Evolutionary conservation across 176 grass and related monocot genomes (phyloP).

Genomic region (Oryza glumipatula): DNA sequence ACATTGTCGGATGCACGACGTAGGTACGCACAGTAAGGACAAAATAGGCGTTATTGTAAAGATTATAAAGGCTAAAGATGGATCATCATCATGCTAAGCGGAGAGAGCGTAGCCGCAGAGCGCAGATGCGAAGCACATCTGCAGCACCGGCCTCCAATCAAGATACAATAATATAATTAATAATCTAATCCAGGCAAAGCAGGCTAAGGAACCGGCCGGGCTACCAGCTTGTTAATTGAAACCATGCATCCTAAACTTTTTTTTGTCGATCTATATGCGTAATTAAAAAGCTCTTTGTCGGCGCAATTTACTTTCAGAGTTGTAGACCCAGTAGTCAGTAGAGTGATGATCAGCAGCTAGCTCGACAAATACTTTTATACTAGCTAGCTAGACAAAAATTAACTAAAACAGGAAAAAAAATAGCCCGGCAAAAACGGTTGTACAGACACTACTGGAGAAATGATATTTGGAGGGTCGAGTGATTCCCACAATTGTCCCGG

Average conservation of each 20-base stretch:
- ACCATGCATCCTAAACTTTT: slow-evolving; percentile 21
- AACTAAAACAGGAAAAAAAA: background rate
- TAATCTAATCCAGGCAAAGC: slow-evolving; percentile 34
- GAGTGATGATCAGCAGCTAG: background rate
- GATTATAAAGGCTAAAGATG: slow-evolving; percentile 39
- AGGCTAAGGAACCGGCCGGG: slow-evolving; percentile 32
- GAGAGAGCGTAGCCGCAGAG: slow-evolving; percentile 23
- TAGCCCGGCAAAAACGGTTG: too few relatives aligned
- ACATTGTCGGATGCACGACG: background rate
- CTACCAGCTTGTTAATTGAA: slow-evolving; percentile 4
- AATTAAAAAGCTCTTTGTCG: background rate
- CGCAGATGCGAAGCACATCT: slow-evolving; percentile 53
- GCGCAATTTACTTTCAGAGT: background rate
- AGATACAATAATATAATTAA: background rate
- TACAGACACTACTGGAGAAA: too few relatives aligned
- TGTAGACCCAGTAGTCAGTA: background rate
- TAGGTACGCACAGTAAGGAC: slow-evolving; percentile 27
- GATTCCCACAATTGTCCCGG: too few relatives aligned
- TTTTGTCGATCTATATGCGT: slow-evolving; percentile 18
- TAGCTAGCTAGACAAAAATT: background rate
- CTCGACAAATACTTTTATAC: background rate
- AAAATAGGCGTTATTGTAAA: slow-evolving; percentile 66
- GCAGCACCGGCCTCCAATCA: slow-evolving; percentile 10
- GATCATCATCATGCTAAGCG: background rate
- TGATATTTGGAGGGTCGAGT: too few relatives aligned